phyloP scores from a whole-genome alignment of 179 eudicot genomes.

The Sideroxylon spinosum region DNA sequence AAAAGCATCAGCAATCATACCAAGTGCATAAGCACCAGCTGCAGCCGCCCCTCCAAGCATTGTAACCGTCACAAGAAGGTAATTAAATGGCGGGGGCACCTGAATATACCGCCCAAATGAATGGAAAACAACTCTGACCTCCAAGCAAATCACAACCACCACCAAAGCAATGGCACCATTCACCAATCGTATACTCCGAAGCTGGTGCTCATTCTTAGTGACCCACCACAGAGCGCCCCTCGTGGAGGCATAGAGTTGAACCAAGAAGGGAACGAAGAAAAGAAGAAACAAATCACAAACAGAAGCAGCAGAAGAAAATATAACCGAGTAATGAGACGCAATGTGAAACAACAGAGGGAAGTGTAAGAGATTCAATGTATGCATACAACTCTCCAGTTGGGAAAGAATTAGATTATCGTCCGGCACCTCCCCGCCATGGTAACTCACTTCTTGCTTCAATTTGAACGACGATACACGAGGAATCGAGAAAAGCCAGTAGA shows the following conservation, averaged over 20 bases:
- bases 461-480: conserved; percentile 79
- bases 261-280: conserved; percentile 75
- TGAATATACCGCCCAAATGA: conserved; percentile 89
- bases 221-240: conserved; percentile 93
- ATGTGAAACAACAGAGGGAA: conserved; percentile 68
- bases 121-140: conserved; percentile 82
- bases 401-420: conserved; percentile 58
- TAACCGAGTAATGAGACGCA: conserved; percentile 51
- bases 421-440: conserved; percentile 68
- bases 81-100: conserved; percentile 78
- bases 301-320: conserved; percentile 61
- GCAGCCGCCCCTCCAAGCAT: conserved; percentile 96
- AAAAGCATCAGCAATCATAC: conserved; percentile 67
- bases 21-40: conserved; percentile 71
- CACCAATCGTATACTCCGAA: conserved; percentile 58
- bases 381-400: conserved; percentile 80
- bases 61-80: conserved; percentile 65
- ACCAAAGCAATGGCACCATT: conserved; percentile 80
- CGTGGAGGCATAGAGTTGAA: conserved; percentile 79
- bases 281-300: conserved; percentile 66
- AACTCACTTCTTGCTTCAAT: conserved; percentile 37
- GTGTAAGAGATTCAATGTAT: conserved; percentile 58
- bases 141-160: conserved; percentile 70
- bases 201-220: conserved; percentile 53
- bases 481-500: conserved; percentile 81